Conservation (phyloP, 2,329 filamentous ascomycete species). For the Botryotinia calthae region DNA sequence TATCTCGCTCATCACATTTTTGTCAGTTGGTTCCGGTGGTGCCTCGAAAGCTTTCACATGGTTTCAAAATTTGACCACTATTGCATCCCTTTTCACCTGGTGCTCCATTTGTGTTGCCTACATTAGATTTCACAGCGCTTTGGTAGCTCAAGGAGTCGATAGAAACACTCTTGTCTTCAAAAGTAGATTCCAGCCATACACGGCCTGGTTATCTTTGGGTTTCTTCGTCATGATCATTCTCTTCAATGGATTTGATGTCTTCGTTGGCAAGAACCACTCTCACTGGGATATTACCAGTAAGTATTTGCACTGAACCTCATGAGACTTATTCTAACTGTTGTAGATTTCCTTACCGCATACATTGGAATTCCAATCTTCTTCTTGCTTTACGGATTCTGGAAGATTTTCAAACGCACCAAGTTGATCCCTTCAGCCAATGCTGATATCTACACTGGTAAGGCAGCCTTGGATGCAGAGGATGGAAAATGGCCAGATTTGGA, state of each 20-base stretch:
- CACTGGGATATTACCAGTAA: conserved; percentile 62
- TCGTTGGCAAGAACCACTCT: conserved; percentile 54
- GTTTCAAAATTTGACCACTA: conserved; percentile 59
- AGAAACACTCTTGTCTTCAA: conserved; percentile 68
- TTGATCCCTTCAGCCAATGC: conserved; percentile 40
- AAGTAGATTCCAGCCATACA: conserved; percentile 67
- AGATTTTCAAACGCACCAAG: conserved; percentile 63
- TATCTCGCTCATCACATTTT: conserved; percentile 69
- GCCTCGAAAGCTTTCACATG: conserved; percentile 41
- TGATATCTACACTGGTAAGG: conserved; percentile 47
- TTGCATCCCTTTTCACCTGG: conserved; percentile 73
- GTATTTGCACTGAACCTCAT: conserved; percentile 5
- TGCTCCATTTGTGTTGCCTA: conserved; percentile 68
- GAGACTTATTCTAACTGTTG: conserved; percentile 54
- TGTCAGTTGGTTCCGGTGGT: conserved; percentile 60
- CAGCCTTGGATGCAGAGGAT: conserved; percentile 46
- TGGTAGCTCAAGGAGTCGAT: conserved; percentile 65
- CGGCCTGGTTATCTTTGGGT: conserved; percentile 61
- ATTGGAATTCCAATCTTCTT: conserved; percentile 72
- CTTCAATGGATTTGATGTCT: conserved; percentile 73
- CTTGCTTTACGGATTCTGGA: conserved; percentile 68
- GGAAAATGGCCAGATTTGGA: conserved; percentile 42
- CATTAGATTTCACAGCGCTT: conserved; percentile 67
- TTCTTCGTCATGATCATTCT: conserved; percentile 70
- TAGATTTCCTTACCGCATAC: conserved; percentile 72